A percentile compares a stretch with the other conserved stretches of the same genome.
These are phyloP conservation scores for Phytopythium helicoides DNA, from an alignment of 352 stramenopile genomes.

Conservation along the genomic window DNA sequence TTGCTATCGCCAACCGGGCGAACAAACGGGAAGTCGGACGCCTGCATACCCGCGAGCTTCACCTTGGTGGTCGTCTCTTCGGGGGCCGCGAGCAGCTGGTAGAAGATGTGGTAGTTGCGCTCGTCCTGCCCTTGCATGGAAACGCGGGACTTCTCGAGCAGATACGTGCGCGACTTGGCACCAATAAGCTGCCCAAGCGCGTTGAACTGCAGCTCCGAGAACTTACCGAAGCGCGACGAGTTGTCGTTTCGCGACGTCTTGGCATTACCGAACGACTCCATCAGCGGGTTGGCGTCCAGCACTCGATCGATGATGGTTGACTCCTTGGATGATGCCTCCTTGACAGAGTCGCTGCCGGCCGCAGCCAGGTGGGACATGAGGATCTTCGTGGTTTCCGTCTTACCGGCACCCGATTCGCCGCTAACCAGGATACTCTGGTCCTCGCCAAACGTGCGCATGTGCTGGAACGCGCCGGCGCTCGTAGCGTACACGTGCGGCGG, in stretches of 20 bases:
- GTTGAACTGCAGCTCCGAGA: slow-evolving; percentile 95
- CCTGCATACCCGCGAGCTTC: slow-evolving; percentile 65
- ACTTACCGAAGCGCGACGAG: slow-evolving; percentile 95
- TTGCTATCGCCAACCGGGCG: slow-evolving; percentile 30
- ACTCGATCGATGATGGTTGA: slow-evolving; percentile 82
- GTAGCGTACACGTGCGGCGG: slow-evolving; percentile 84
- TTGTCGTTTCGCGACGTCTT: slow-evolving; percentile 97
- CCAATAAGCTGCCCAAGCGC: slow-evolving; percentile 78
- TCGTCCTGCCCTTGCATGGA: slow-evolving; percentile 92
- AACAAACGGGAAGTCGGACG: slow-evolving; percentile 85
- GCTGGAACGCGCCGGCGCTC: slow-evolving; percentile 69
- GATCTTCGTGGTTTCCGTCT: slow-evolving; percentile 96
- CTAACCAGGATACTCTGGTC: slow-evolving; percentile 83
- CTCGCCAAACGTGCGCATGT: slow-evolving; percentile 82
- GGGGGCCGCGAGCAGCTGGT: slow-evolving; percentile 87
- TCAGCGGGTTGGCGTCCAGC: slow-evolving; percentile 80
- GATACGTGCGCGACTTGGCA: slow-evolving; percentile 77
- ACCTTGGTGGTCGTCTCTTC: slow-evolving; percentile 53
- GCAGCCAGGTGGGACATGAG: slow-evolving; percentile 93
- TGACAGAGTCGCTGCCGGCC: slow-evolving; percentile 37
- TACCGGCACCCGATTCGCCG: slow-evolving; percentile 91
- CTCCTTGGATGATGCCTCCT: slow-evolving; percentile 31
- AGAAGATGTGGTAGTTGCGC: slow-evolving; percentile 99
- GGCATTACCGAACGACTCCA: slow-evolving; percentile 96
- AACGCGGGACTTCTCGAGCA: slow-evolving; percentile 87